phyloP scores from a whole-genome alignment of 2,329 filamentous ascomycete genomes.

The Colletotrichum truncatum region DNA sequence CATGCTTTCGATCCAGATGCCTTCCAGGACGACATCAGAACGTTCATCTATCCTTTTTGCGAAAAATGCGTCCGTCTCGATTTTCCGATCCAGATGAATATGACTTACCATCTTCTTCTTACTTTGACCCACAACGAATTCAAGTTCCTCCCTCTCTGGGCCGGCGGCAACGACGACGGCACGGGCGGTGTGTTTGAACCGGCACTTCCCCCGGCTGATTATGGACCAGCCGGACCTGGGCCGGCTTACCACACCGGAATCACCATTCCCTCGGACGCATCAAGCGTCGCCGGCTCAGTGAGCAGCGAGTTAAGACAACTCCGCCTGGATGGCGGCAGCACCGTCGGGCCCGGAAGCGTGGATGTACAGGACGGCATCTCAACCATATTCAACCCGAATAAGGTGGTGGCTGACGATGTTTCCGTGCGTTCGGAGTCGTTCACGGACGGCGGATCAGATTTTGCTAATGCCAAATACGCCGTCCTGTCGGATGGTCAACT shows the following conservation, averaged over 20 bases:
- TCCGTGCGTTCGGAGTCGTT: conserved; percentile 48
- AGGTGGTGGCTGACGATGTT: conserved; percentile 44
- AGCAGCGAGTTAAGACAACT: conserved; percentile 45
- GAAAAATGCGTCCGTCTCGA: conserved; percentile 37
- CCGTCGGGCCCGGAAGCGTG: conserved; percentile 43
- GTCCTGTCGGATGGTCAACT: conserved; percentile 42
- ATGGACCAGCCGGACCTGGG: conserved; percentile 56
- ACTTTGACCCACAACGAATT: conserved; percentile 65
- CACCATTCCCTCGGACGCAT: conserved; percentile 45
- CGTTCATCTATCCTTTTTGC: conserved; percentile 19
- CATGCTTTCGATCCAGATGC: conserved; percentile 14
- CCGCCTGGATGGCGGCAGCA: conserved; percentile 42
- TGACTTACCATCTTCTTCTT: conserved; percentile 58
- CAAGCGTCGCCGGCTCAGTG: conserved; percentile 46
- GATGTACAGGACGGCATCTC: conserved; percentile 51
- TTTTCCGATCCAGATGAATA: conserved; percentile 43
- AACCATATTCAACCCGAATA: conserved; percentile 42
- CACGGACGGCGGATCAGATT: conserved; percentile 40
- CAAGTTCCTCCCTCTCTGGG: conserved; percentile 73
- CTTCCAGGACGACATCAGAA: conserved; percentile 1
- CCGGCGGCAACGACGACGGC: conserved; percentile 63
- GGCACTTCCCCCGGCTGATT: conserved; percentile 49
- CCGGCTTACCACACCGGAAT: conserved; percentile 56
- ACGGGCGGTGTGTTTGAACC: conserved; percentile 59
- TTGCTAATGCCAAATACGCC: conserved; percentile 44